A percentile compares a stretch with the other conserved stretches of the same genome.
These are phyloP conservation scores for Rhizoclosmatium globosum DNA, from an alignment of 192 early-diverging fungal species.

Conservation along the genomic window DNA sequence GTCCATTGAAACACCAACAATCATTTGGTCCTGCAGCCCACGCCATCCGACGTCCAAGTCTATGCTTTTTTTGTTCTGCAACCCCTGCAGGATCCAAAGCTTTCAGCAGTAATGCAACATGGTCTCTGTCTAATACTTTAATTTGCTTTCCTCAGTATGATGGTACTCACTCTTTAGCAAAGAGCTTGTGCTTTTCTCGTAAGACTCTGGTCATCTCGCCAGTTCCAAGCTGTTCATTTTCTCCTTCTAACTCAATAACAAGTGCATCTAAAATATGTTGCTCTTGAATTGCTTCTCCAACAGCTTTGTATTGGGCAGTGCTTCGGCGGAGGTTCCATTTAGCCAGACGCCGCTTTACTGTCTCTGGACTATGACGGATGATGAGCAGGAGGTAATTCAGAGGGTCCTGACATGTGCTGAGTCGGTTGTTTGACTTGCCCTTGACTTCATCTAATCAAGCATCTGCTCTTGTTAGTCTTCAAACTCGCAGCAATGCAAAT, in stretches of 20 bases:
- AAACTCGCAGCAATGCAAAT: constrained; percentile 28
- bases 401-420: background rate
- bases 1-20: background rate
- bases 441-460: background rate
- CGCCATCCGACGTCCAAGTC: background rate
- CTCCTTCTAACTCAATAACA: background rate
- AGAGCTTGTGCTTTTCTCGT: background rate
- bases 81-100: background rate
- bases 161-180: background rate
- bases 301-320: background rate
- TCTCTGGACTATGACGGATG: background rate
- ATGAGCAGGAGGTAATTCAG: no score
- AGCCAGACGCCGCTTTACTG: background rate
- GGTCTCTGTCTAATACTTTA: background rate
- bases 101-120: background rate
- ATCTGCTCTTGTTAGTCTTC: constrained; percentile 38
- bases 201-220: background rate
- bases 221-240: background rate
- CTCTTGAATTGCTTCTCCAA: background rate
- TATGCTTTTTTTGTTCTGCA: background rate
- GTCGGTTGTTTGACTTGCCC: background rate
- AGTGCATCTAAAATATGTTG: background rate
- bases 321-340: background rate
- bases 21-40: background rate
- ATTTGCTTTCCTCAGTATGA: background rate